Percentiles rank a stretch among this genome's conserved stretches.
Conservation (phyloP, 306 rosid genomes). For the Quercus bicolor region DNA sequence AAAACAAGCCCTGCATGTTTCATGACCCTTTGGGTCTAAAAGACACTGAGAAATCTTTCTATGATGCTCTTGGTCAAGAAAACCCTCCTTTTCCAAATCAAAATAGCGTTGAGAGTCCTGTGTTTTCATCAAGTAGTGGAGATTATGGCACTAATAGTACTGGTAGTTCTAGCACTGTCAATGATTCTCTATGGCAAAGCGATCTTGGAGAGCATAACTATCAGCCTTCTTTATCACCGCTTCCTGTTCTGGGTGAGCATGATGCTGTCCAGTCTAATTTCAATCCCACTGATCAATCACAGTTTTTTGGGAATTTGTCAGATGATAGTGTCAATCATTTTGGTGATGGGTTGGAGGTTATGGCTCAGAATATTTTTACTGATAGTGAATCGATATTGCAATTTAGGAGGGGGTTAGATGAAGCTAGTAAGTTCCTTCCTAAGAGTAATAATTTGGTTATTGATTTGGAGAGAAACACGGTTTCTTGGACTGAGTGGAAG, state of each 20-base stretch:
- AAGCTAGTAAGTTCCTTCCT: conserved; percentile 9
- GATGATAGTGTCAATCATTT: background rate
- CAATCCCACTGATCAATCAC: background rate
- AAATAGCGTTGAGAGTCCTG: conserved; percentile 16
- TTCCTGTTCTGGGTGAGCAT: background rate
- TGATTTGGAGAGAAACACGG: background rate
- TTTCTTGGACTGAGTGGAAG: background rate
- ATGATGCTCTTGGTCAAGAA: background rate
- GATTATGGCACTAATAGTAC: conserved; percentile 21
- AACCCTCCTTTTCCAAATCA: background rate
- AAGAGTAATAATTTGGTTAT: background rate
- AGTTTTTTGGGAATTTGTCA: background rate
- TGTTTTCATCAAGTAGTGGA: conserved; percentile 6
- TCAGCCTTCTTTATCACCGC: background rate
- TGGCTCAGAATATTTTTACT: background rate
- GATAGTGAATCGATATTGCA: background rate
- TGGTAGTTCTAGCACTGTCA: conserved; percentile 21
- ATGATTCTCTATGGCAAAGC: background rate
- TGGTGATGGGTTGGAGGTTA: background rate
- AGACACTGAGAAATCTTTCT: conserved; percentile 2
- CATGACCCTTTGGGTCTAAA: background rate
- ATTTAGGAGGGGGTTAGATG: conserved; percentile 8
- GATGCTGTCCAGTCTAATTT: background rate
- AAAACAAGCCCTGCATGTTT: background rate
- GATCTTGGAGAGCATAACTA: background rate